phyloP scores from a whole-genome alignment of 805 yeast species.

The Starmerella lactis-condensi region DNA sequence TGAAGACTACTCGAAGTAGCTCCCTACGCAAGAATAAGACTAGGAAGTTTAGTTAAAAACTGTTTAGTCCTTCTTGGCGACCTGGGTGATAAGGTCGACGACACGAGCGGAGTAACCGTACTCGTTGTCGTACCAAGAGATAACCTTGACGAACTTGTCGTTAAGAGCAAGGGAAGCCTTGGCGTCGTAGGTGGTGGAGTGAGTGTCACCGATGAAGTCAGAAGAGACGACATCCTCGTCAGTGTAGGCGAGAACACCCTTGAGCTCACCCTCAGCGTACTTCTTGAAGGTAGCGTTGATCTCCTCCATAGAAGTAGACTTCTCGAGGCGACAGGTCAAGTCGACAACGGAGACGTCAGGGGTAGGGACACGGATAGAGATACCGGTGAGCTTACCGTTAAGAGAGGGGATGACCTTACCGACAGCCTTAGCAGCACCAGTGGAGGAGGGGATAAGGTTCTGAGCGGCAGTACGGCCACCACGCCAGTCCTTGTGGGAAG shows the following conservation, averaged over 20 bases:
- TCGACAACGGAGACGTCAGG: constrained; percentile 86
- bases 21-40: background rate
- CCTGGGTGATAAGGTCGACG: constrained; percentile 69
- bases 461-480: constrained; percentile 95
- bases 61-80: constrained; percentile 36
- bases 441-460: constrained; percentile 86
- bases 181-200: constrained; percentile 80
- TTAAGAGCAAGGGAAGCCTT: constrained; percentile 77
- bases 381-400: constrained; percentile 85
- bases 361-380: constrained; percentile 88
- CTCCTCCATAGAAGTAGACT: constrained; percentile 62
- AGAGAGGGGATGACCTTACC: constrained; percentile 85
- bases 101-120: constrained; percentile 93
- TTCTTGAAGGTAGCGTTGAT: constrained; percentile 58
- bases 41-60: background rate
- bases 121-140: constrained; percentile 93
- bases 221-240: constrained; percentile 83
- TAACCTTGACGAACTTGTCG: constrained; percentile 75
- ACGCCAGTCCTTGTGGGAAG: constrained; percentile 96
- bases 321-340: constrained; percentile 66
- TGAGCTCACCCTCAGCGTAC: constrained; percentile 59
- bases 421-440: constrained; percentile 96
- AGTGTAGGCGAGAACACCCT: constrained; percentile 77
- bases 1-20: too few species aligned
- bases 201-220: constrained; percentile 67